Conservation (phyloP, 2,329 filamentous ascomycete genomes). For the Pyrenochaeta sp. region DNA sequence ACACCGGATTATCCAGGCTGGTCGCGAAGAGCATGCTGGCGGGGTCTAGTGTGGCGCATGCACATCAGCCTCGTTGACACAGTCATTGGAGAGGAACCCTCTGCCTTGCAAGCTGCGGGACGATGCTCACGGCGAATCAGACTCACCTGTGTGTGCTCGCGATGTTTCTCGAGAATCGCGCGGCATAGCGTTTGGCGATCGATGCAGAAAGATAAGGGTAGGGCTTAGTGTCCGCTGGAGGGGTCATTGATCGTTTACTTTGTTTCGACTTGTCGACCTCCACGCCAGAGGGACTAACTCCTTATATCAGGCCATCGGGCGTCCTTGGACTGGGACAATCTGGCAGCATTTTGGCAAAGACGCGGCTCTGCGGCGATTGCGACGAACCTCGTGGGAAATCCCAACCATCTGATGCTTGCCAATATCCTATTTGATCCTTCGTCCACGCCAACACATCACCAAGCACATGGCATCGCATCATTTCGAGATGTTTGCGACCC, state of each 20-base stretch:
- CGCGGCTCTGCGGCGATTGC: slow-evolving; percentile 22
- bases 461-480: slow-evolving; percentile 3
- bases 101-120: slow-evolving; percentile 15
- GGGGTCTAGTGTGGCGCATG: slow-evolving; percentile 26
- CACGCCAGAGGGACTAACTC: not conserved
- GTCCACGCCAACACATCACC: slow-evolving; percentile 10
- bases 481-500: slow-evolving; percentile 5
- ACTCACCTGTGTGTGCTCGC: slow-evolving; percentile 19
- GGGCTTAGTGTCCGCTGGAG: slow-evolving; percentile 19
- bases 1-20: slow-evolving; percentile 31
- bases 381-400: not conserved
- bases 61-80: slow-evolving; percentile 19
- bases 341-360: not conserved
- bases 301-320: too few relatives aligned
- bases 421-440: slow-evolving; percentile 2
- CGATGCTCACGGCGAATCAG: slow-evolving; percentile 14
- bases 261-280: not conserved
- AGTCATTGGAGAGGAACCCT: slow-evolving; percentile 10
- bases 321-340: not conserved
- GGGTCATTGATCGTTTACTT: not conserved
- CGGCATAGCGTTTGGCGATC: slow-evolving; percentile 4
- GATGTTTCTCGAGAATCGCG: slow-evolving; percentile 6
- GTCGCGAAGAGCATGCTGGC: slow-evolving; percentile 30
- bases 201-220: slow-evolving; percentile 11
- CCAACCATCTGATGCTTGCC: not conserved